phyloP scores from a whole-genome alignment of 352 stramenopile species.

The Pythium apleroticum region DNA sequence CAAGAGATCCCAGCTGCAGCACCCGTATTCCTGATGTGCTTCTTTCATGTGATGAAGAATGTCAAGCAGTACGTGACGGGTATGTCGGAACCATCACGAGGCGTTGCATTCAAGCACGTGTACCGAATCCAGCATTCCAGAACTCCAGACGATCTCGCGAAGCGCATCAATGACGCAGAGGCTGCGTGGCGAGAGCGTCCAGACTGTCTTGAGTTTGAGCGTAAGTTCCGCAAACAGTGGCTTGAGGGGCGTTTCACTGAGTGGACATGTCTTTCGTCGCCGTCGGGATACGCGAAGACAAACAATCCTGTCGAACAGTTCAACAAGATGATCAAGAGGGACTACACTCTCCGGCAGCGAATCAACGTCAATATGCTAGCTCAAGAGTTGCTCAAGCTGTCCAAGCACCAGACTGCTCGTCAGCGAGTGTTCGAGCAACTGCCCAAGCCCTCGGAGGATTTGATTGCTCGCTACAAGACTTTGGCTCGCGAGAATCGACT shows the following conservation, averaged over 20 bases:
- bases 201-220: not conserved
- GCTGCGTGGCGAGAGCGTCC: not conserved
- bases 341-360: not conserved
- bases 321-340: conserved; percentile 11
- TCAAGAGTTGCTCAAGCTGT: conserved; percentile 5
- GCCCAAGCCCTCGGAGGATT: not conserved
- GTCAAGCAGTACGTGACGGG: not conserved
- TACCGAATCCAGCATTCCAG: not conserved
- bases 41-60: conserved; percentile 16
- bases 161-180: not conserved
- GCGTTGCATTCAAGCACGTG: not conserved
- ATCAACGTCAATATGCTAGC: conserved; percentile 2
- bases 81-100: not conserved
- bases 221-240: not conserved
- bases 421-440: not conserved
- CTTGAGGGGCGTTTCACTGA: not conserved
- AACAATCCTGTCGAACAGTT: conserved; percentile 12
- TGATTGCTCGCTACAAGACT: not conserved
- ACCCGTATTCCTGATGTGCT: conserved; percentile 5
- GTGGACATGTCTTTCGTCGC: not conserved
- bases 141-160: not conserved
- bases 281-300: conserved; percentile 2
- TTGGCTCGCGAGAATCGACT: not conserved
- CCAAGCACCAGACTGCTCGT: not conserved
- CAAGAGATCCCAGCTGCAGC: not conserved